A percentile compares a stretch with the other conserved stretches of the same genome.
These are phyloP conservation scores for Saccharomycopsis microspora DNA, from an alignment of 805 yeast genomes.

Conservation along the genomic window DNA sequence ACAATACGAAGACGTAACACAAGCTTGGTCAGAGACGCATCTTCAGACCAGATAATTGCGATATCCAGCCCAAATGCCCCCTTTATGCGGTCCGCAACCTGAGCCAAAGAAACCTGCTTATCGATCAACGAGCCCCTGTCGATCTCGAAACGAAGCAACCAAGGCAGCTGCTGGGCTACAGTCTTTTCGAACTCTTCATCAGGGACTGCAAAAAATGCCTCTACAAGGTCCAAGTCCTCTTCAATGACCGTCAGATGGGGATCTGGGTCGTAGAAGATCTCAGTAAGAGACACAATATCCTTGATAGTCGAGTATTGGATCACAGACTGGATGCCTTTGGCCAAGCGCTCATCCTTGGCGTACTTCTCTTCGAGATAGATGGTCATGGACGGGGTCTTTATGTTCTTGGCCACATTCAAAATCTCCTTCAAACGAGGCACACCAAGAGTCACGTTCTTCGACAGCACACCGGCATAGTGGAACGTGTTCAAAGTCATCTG, in stretches of 20 bases:
- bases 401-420: slow-evolving; percentile 94
- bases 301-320: slow-evolving; percentile 92
- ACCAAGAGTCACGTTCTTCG: slow-evolving; percentile 92
- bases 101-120: slow-evolving; percentile 94
- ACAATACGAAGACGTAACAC: slow-evolving; percentile 97
- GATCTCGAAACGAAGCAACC: slow-evolving; percentile 91
- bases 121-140: slow-evolving; percentile 99
- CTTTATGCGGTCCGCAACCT: slow-evolving; percentile 91
- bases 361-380: slow-evolving; percentile 77
- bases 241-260: slow-evolving; percentile 94
- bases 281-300: slow-evolving; percentile 95
- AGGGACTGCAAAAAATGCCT: slow-evolving; percentile 93
- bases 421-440: slow-evolving; percentile 97
- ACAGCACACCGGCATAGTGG: slow-evolving; percentile 97
- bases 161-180: slow-evolving; percentile 91
- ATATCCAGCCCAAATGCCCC: slow-evolving; percentile 89
- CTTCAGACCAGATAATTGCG: slow-evolving; percentile 98
- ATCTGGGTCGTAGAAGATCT: slow-evolving; percentile 95
- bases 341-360: slow-evolving; percentile 83
- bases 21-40: slow-evolving; percentile 83
- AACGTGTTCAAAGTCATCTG: slow-evolving; percentile 96
- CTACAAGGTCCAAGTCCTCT: slow-evolving; percentile 95
- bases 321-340: slow-evolving; percentile 91
- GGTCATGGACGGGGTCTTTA: slow-evolving; percentile 98
- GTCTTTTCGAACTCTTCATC: slow-evolving; percentile 95